phyloP scores from a whole-genome alignment of 768 basidiomycete species.

The Boletus patriciae region DNA sequence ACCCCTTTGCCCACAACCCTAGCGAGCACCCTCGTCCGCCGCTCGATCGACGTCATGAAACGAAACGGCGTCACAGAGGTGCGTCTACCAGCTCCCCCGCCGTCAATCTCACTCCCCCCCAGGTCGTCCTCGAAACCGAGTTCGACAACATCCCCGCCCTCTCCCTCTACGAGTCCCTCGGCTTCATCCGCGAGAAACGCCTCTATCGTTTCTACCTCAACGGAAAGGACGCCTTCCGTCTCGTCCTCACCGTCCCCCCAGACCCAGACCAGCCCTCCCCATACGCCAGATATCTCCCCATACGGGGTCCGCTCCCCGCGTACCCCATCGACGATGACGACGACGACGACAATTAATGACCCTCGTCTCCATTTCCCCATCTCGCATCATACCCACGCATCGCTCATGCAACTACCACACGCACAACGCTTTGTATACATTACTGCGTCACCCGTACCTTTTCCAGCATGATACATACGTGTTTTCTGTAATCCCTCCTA shows the following conservation, averaged over 20 bases:
- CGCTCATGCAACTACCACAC: neutral
- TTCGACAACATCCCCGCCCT: conserved; percentile 88
- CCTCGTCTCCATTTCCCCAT: neutral
- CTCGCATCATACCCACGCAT: conserved; percentile 17
- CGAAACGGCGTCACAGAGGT: conserved; percentile 84
- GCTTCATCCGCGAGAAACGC: conserved; percentile 95
- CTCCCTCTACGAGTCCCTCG: conserved; percentile 85
- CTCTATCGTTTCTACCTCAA: conserved; percentile 95
- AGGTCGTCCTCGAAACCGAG: conserved; percentile 97
- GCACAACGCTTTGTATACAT: neutral
- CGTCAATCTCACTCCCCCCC: neutral
- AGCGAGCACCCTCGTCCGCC: conserved; percentile 85
- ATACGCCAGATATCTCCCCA: conserved; percentile 12
- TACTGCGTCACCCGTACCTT: too few species aligned
- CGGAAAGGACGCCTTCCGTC: conserved; percentile 91
- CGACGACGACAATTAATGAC: conserved; percentile 23
- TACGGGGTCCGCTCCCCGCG: conserved; percentile 16
- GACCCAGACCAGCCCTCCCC: conserved; percentile 26
- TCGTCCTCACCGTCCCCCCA: conserved; percentile 62
- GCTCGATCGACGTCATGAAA: conserved; percentile 85
- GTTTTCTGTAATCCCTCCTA: too few species aligned
- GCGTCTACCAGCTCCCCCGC: conserved; percentile 23
- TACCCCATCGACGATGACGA: conserved; percentile 29
- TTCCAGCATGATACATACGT: too few species aligned
- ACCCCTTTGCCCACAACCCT: conserved; percentile 13